Base-by-base conservation (phyloP, 2,329 filamentous ascomycete species). In the Xenoacremonium recifei region DNA sequence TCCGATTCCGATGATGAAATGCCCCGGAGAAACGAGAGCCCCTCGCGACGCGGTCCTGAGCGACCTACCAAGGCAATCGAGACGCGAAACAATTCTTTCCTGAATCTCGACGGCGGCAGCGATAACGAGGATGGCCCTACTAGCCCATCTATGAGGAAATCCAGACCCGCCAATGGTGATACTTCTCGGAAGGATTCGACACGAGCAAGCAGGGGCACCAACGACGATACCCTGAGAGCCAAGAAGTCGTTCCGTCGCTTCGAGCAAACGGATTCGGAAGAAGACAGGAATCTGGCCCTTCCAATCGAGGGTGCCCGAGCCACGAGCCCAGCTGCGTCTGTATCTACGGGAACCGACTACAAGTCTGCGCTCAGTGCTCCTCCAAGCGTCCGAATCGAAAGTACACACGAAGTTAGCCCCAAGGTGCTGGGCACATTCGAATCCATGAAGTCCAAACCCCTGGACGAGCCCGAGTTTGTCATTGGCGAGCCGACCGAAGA, bases 401-500 rank as follows among this genome's bases (percentile, higher is more conserved):
- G 43, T 35, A 51, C 61, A 13, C 70, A 57, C 21, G 66, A 73
- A 21, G 56, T 61, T 6, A 68, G 64, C 40, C 63, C 68, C 15
- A 67, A 67, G 48, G 50, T 57, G 0, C 35, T 60, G 11, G 61
- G 54, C 10, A 58, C 60, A 0, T 55, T 64, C 15, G 57, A 69
- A 5, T 47, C 57, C 3, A 61, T 65, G 35, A 59, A 62, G 44
- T 47, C 56, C 4, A 71, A 74, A 47, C 68, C 70, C 9, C 65
- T 82, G 10, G 79, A 82, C 39, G 79, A 82, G 55, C 79, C 79
- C 4, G 73, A 77, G 17, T 76, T 80, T 35, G 65, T 78, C 2
- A 62, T 81, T 21, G 79, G 79, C 21, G 75, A 80, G 18, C 78
- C 79, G 6, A 77, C 80, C 2, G 78, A 82, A 27, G 82, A 87